These are phyloP conservation scores for Jackrogersella minutella DNA, from an alignment of 495 filamentous ascomycete genomes.

Conservation along the genomic window DNA sequence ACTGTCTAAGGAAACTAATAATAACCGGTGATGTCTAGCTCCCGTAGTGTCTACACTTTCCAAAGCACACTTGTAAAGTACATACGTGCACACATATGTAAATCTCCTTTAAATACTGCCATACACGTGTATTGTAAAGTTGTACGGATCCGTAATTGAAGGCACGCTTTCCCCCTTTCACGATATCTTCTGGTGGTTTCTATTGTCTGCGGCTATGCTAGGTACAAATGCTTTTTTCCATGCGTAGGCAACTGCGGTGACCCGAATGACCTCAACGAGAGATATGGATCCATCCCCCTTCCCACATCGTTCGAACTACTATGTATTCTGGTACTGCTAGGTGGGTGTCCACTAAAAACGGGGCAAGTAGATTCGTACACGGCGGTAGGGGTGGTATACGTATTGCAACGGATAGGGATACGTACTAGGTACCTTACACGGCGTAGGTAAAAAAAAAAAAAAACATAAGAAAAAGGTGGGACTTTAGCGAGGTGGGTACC, in stretches of 20 bases:
- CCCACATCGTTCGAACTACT: neutral
- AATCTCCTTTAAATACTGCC: too few relatives aligned
- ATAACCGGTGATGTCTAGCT: too few relatives aligned
- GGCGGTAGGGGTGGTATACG: neutral
- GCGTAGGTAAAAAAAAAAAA: too few relatives aligned
- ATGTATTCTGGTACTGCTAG: neutral
- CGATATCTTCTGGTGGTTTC: neutral
- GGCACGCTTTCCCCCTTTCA: neutral
- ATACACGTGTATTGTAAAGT: neutral
- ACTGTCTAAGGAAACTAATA: neutral
- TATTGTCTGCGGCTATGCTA: neutral
- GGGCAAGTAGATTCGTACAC: neutral
- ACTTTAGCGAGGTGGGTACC: neutral
- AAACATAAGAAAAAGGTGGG: too few relatives aligned
- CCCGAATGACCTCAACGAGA: conserved; percentile 5
- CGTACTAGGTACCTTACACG: too few relatives aligned
- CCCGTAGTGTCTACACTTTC: too few relatives aligned
- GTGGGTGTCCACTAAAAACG: neutral
- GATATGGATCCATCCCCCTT: neutral
- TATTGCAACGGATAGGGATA: too few relatives aligned
- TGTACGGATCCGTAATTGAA: neutral
- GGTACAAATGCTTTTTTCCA: neutral
- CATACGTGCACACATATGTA: neutral
- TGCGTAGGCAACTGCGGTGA: neutral
- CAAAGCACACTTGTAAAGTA: too few relatives aligned